These are phyloP conservation scores for Boletus hoseneyae DNA, from an alignment of 1,284 basidiomycete genomes.

Conservation along the genomic window DNA sequence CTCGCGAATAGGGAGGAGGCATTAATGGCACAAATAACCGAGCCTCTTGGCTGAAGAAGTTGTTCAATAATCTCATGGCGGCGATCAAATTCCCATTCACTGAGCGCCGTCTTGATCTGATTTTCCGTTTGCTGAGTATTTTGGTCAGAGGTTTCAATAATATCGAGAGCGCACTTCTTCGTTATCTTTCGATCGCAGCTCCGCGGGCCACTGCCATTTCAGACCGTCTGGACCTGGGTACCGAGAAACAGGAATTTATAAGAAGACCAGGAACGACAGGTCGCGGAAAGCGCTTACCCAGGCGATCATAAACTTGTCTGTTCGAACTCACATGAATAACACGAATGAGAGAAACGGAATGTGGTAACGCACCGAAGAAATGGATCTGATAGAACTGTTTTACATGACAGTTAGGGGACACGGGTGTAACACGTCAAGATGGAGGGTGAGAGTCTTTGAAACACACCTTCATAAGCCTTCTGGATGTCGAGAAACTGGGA, in stretches of 20 bases:
- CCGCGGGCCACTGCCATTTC: slow-evolving; percentile 39
- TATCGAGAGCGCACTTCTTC: slow-evolving; percentile 47
- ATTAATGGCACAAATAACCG: slow-evolving; percentile 43
- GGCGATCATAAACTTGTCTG: slow-evolving; percentile 70
- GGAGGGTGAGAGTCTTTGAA: background rate
- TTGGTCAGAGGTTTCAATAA: slow-evolving; percentile 13
- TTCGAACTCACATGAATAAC: slow-evolving; percentile 13
- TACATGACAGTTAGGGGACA: slow-evolving; percentile 14
- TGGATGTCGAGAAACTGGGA: slow-evolving; percentile 72
- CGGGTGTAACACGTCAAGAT: slow-evolving; percentile 5
- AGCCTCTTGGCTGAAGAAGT: slow-evolving; percentile 48
- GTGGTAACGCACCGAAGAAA: slow-evolving; percentile 54
- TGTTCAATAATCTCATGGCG: slow-evolving; percentile 44
- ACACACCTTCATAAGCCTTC: slow-evolving; percentile 71
- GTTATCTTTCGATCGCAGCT: slow-evolving; percentile 42
- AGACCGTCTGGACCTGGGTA: slow-evolving; percentile 51
- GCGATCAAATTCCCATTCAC: slow-evolving; percentile 40
- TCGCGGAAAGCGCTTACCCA: slow-evolving; percentile 46
- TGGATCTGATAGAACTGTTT: slow-evolving; percentile 68
- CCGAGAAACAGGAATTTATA: slow-evolving; percentile 12
- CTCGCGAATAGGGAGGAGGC: slow-evolving; percentile 46
- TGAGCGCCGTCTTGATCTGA: slow-evolving; percentile 47
- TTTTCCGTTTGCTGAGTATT: slow-evolving; percentile 29
- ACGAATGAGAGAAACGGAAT: slow-evolving; percentile 1
- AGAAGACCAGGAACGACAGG: slow-evolving; percentile 4